Base-by-base conservation (phyloP, 2,329 filamentous ascomycete genomes). In the Penicillium decumbens region DNA sequence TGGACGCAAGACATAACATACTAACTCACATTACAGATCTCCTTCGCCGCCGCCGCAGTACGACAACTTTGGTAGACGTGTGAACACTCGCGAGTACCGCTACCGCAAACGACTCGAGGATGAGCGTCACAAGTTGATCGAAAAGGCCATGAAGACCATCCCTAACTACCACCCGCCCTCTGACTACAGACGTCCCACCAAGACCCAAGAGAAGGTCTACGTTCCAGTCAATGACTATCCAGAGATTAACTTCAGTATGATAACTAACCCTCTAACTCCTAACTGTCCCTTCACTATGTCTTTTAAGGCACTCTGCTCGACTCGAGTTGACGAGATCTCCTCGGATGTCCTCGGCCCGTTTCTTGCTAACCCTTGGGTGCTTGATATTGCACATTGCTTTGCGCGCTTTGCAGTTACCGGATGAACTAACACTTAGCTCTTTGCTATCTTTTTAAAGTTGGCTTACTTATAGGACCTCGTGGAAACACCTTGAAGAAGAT, bases 241-340 rank as follows among this genome's bases (percentile, higher is more conserved):
- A 81, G 93, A 98, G 76, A 97, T 98, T 85, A 98, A 98, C 87
- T 98, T 98, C 89, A 98, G 93, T 98, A 96, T 92, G 92, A 92
- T 93, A 91, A 86, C 91, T 95, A 95, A 95, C 89, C 90, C 89
- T 90, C 84, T 85, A 86, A 88, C 84, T 80, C 81, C 84, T 87
- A 85, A 87, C 74, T 68, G 72, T 75, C 70, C 65, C 60, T 69
- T 65, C 61, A 53, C 65, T 61, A 63, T 70, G 67, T 72, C 66
- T 70, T 67, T 59, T 57, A 64, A 66, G 63, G 59, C 57, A 64
- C 54, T 61, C 51, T 75, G 70, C 72, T 75, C 69, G 66, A 69
- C 69, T 71, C 66, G 68, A 64, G 69, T 66, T 63, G 61, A 58
- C 58, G 60, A 65, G 63, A 63, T 67, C 61, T 62, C 48, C 46